Base-by-base conservation (phyloP, 805 yeast genomes). In the Kurtzmaniella fragi region DNA sequence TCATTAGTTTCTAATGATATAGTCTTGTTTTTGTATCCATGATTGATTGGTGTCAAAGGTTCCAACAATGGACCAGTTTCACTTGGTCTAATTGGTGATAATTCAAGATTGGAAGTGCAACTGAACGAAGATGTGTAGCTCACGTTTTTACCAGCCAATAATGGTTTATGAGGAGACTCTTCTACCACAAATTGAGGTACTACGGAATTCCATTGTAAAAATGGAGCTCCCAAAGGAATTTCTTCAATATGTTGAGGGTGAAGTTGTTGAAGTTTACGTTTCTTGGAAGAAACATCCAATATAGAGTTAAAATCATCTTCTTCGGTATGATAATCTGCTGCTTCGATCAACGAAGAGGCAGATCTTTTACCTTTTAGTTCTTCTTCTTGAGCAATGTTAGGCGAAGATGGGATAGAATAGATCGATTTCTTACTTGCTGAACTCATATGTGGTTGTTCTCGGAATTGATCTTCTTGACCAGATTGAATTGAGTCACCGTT, bases 31-130 rank as follows among this genome's bases (percentile, higher is more conserved):
- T 45, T 41, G 37, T 44, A 44, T 16, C 42, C 33, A 37, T 50
- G 40, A 38, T 53, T 49, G 4, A 68, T 75, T 12, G 84, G 85
- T 4, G 84, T 77, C 36, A 78, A 57, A 11, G 87, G 85, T 55
- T 79, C 84, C 35, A 80, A 61, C 32, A 80, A 58, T 5, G 86
- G 85, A 1, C 85, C 86, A 3, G 83, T 75, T 41, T 77, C 82
- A 40, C 70, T 67, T 5, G 73, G 63, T 44, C 77, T 67, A 33
- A 78, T 52, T 7, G 87, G 87, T 17, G 82, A 77, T 15, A 81
- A 56, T 50, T 81, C 86, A 45, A 80, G 71, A 50, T 75, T 80
- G 17, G 83, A 77, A 47, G 70, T 75, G 49, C 84, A 78, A 54
- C 82, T 79, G 57, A 81, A 81, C 10, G 84, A 77, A 17, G 84